Percentiles rank a stretch among this genome's conserved stretches.
These are phyloP conservation scores for Maudiozyma serrabonitensis DNA, from an alignment of 805 yeast species.

Conservation along the genomic window DNA sequence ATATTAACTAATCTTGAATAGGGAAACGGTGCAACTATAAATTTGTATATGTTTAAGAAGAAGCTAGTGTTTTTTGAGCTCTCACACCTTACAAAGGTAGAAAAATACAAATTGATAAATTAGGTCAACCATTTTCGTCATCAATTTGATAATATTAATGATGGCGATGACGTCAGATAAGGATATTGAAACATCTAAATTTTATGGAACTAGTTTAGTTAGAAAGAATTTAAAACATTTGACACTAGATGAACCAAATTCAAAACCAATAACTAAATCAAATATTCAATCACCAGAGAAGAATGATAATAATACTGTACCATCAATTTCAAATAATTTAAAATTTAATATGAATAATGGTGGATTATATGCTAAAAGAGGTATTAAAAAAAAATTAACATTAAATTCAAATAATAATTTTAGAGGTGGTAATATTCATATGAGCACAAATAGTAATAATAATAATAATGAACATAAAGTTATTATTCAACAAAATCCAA, in stretches of 20 bases:
- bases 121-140: too few relatives aligned
- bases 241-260: conserved; percentile 25
- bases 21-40: too few relatives aligned
- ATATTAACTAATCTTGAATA: too few relatives aligned
- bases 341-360: not conserved
- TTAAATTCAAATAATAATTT: conserved; percentile 2
- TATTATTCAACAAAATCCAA: conserved; percentile 3
- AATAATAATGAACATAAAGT: not conserved
- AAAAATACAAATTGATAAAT: too few relatives aligned
- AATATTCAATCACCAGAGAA: not conserved
- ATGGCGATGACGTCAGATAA: not conserved
- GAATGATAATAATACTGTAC: not conserved
- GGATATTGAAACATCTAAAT: conserved; percentile 6
- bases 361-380: conserved; percentile 5
- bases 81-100: too few relatives aligned
- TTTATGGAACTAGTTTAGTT: conserved; percentile 40
- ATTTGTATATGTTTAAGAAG: too few relatives aligned
- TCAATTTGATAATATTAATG: not conserved
- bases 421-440: not conserved
- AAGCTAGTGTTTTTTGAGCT: too few relatives aligned
- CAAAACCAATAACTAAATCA: not conserved
- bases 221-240: conserved; percentile 52
- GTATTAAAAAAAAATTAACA: conserved; percentile 13
- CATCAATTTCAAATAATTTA: not conserved
- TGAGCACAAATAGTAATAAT: not conserved